phyloP scores from a whole-genome alignment of 495 filamentous ascomycete genomes.

The Xylona heveae region DNA sequence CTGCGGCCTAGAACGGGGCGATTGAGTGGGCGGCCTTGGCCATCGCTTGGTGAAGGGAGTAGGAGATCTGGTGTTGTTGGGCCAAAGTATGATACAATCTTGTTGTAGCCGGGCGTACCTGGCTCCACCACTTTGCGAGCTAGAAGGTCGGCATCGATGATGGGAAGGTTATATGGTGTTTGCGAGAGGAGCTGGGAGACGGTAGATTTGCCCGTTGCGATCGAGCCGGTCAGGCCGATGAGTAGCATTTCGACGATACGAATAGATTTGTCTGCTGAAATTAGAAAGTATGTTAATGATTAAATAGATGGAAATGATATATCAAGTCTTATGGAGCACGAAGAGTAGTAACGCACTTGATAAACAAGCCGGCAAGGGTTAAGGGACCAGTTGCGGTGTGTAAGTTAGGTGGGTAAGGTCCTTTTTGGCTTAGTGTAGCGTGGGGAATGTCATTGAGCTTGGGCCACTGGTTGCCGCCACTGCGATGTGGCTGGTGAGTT shows the following conservation, averaged over 20 bases:
- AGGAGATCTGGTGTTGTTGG: constrained; percentile 71
- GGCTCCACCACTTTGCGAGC: constrained; percentile 84
- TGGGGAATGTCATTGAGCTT: too few species aligned
- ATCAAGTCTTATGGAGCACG: too few species aligned
- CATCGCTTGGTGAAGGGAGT: constrained; percentile 22
- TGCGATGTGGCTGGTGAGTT: too few species aligned
- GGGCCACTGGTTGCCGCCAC: too few species aligned
- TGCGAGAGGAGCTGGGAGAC: constrained; percentile 63
- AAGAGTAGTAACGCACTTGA: too few species aligned
- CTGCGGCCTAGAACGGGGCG: constrained; percentile 63
- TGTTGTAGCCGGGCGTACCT: constrained; percentile 58
- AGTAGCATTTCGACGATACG: constrained; percentile 47
- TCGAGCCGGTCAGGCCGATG: constrained; percentile 90
- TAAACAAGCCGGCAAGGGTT: too few species aligned
- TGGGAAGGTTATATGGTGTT: constrained; percentile 65
- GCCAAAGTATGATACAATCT: constrained; percentile 58
- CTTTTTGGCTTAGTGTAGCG: too few species aligned
- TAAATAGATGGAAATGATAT: too few species aligned
- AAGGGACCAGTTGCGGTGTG: too few species aligned
- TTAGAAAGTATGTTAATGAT: too few species aligned
- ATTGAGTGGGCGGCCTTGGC: constrained; percentile 51
- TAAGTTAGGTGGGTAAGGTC: too few species aligned
- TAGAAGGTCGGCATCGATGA: constrained; percentile 87
- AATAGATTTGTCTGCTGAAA: not conserved
- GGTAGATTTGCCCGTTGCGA: constrained; percentile 95